These are phyloP conservation scores for Mycena polygramma DNA, from an alignment of 768 basidiomycete genomes.

Conservation along the genomic window DNA sequence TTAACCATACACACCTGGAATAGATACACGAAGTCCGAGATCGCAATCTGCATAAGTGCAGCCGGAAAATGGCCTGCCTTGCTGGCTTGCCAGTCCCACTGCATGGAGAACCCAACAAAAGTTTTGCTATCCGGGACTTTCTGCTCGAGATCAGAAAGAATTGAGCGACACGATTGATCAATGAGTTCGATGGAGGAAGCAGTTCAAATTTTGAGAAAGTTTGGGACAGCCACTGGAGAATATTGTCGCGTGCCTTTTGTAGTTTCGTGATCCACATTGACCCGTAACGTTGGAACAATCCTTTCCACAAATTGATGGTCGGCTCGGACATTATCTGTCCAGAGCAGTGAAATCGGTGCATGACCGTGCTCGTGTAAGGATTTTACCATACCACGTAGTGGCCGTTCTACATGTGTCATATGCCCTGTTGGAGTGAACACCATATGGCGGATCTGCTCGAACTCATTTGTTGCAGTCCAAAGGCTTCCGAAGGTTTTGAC, in stretches of 20 bases:
- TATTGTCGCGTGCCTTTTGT: not conserved
- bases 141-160: not conserved
- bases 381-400: slow-evolving; percentile 31
- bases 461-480: slow-evolving; percentile 37
- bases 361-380: slow-evolving; percentile 24
- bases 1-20: slow-evolving; percentile 5
- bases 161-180: not conserved
- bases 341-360: slow-evolving; percentile 23
- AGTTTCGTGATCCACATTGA: not conserved
- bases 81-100: slow-evolving; percentile 17
- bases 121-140: not conserved
- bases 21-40: not conserved
- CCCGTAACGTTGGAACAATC: slow-evolving; percentile 32
- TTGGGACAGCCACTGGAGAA: not conserved
- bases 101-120: slow-evolving; percentile 3
- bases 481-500: slow-evolving; percentile 7
- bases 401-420: slow-evolving; percentile 28
- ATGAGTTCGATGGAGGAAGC: slow-evolving; percentile 2
- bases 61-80: slow-evolving; percentile 4
- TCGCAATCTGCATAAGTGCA: slow-evolving; percentile 8
- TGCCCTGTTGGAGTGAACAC: slow-evolving; percentile 32
- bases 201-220: not conserved
- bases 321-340: slow-evolving; percentile 34
- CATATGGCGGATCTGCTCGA: slow-evolving; percentile 30
- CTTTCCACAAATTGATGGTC: slow-evolving; percentile 31